Evolutionary conservation across 768 basidiomycete genomes (phyloP).

Genomic region (Antrodiella citrinella): DNA sequence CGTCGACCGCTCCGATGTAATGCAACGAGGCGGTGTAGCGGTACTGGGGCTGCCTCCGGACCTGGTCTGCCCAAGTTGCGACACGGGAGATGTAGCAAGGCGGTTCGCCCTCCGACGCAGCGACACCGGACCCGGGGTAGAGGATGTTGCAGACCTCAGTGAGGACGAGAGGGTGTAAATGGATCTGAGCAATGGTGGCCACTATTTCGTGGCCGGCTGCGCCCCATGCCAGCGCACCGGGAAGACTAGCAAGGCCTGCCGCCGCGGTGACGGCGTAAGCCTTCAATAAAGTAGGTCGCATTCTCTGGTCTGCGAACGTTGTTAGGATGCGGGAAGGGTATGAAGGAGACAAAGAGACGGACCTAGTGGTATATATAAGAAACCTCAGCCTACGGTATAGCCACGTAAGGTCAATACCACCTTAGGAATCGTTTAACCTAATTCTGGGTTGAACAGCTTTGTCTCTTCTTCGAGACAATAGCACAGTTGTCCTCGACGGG

Average conservation of each 20-base stretch:
- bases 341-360: not conserved
- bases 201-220: constrained; percentile 79
- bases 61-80: constrained; percentile 82
- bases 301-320: not conserved
- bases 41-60: constrained; percentile 42
- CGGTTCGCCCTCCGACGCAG: constrained; percentile 21
- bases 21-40: constrained; percentile 67
- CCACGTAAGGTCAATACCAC: not conserved
- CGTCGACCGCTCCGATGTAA: constrained; percentile 66
- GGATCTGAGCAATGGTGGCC: constrained; percentile 90
- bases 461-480: not conserved
- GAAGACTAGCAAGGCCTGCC: constrained; percentile 9
- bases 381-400: not conserved
- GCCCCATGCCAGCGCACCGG: constrained; percentile 31
- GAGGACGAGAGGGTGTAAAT: constrained; percentile 69
- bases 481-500: not conserved
- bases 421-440: not conserved
- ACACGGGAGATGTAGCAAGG: constrained; percentile 78
- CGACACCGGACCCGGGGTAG: constrained; percentile 23
- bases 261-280: not conserved
- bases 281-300: not conserved
- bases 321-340: not conserved
- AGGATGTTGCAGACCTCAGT: constrained; percentile 67
- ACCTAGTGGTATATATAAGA: not conserved
- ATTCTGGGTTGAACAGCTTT: not conserved